Conservation (phyloP, 768 basidiomycete genomes). For the Suillus subalutaceus region DNA sequence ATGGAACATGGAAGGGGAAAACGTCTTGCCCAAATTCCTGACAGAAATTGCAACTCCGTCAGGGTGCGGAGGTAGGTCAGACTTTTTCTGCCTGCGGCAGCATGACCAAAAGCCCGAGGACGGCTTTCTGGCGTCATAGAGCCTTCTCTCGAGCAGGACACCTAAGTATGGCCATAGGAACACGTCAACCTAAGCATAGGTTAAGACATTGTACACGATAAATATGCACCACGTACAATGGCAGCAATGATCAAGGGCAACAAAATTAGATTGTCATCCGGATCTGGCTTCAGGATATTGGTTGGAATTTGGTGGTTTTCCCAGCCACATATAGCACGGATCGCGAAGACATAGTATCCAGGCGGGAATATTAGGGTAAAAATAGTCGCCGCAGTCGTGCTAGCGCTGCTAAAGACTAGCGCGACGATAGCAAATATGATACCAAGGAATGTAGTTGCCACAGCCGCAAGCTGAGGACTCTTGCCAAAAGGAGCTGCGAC, state of each 20-base stretch:
- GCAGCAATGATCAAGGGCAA: slow-evolving; percentile 65
- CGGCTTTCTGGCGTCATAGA: slow-evolving; percentile 62
- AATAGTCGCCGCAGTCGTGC: slow-evolving; percentile 53
- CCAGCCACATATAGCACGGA: slow-evolving; percentile 67
- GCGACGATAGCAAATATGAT: slow-evolving; percentile 72
- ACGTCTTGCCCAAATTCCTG: slow-evolving; percentile 60
- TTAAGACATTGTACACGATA: not conserved
- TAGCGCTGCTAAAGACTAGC: slow-evolving; percentile 48
- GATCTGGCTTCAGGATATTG: slow-evolving; percentile 58
- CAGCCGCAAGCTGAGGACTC: slow-evolving; percentile 72
- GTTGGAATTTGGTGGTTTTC: slow-evolving; percentile 62
- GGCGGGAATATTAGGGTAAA: slow-evolving; percentile 78
- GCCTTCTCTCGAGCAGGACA: slow-evolving; percentile 53
- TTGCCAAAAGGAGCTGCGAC: slow-evolving; percentile 70
- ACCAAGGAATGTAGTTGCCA: slow-evolving; percentile 64
- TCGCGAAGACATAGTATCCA: slow-evolving; percentile 73
- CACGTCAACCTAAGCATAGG: slow-evolving; percentile 54
- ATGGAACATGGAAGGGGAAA: slow-evolving; percentile 50
- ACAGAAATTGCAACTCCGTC: slow-evolving; percentile 62
- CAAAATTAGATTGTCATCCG: slow-evolving; percentile 56
- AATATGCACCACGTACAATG: slow-evolving; percentile 46
- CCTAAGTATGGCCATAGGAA: slow-evolving; percentile 78
- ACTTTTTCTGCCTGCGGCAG: slow-evolving; percentile 18
- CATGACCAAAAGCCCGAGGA: slow-evolving; percentile 28
- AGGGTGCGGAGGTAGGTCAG: slow-evolving; percentile 29